Evolutionary conservation across 2,329 filamentous ascomycete genomes (phyloP).

Genomic region (Zalaria sp.): DNA sequence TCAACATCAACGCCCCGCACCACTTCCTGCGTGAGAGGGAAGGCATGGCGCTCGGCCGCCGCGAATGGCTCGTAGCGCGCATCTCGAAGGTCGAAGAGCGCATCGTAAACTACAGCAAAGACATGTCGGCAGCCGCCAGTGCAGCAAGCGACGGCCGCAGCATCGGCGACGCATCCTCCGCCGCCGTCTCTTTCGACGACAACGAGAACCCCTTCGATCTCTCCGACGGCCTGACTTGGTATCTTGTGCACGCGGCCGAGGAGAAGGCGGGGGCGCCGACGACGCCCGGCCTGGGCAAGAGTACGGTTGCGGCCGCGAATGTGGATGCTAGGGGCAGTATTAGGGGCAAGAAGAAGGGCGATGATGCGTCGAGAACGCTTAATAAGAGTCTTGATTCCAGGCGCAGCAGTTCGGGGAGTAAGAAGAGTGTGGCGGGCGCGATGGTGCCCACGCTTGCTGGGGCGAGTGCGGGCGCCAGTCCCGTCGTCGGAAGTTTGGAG

Average conservation of each 20-base stretch:
- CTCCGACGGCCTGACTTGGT: conserved; percentile 90
- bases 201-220: conserved; percentile 96
- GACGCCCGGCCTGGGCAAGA: conserved; percentile 85
- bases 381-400: conserved; percentile 85
- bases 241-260: conserved; percentile 82
- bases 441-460: conserved; percentile 5
- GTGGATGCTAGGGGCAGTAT: conserved; percentile 70
- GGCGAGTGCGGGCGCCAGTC: background rate
- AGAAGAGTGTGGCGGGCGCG: conserved; percentile 46
- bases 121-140: conserved; percentile 36
- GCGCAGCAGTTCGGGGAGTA: conserved; percentile 74
- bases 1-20: conserved; percentile 94
- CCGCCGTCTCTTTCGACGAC: conserved; percentile 29
- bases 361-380: conserved; percentile 35
- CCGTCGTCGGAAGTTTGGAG: background rate
- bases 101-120: conserved; percentile 81
- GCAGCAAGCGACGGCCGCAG: conserved; percentile 18
- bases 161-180: conserved; percentile 4
- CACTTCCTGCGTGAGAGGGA: conserved; percentile 95
- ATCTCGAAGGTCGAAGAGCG: conserved; percentile 86
- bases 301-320: conserved; percentile 74
- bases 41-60: conserved; percentile 63
- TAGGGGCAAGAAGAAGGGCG: conserved; percentile 26
- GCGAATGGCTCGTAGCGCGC: conserved; percentile 93
- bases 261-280: conserved; percentile 73